Base-by-base conservation (phyloP, 2,329 filamentous ascomycete species). In the Lomentospora prolificans region DNA sequence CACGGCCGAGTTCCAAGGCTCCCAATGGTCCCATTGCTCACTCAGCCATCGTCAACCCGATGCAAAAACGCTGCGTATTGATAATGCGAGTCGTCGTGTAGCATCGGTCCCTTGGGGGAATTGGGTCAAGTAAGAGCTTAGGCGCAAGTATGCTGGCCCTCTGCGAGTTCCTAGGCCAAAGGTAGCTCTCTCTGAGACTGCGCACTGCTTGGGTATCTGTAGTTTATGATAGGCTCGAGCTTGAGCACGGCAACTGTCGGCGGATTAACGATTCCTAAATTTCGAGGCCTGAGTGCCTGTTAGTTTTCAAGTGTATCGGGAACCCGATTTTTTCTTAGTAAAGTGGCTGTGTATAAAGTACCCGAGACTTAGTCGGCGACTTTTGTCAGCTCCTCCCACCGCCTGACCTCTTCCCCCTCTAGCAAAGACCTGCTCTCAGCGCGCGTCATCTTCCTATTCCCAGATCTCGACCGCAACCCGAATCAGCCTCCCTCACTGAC, bases 321-420 rank as follows among this genome's bases (percentile, higher is more conserved):
- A 41, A 41, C 36, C 3, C 14, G 3, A 3, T 41, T 17, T 3
- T 19, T 12, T 14, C 36, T 17, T 41, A 17, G 14, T 19, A 8
- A 14, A 41, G 36, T 6, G 10, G n/a, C 6, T 19, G 12, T 1
- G 3, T 14, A 12, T 9, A 8, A 3, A 22, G 44, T 48, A 48
- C 6, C 44, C 17, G 44, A 25, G 22, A 48, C 44, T 48, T 48
- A 25, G 17, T 10, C 44, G 22, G 17, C 44, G 9, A 22, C 22
- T 25, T 48, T 48, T 48, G 44, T 48, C 44, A 48, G 44, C 44
- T 48, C 44, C 44, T 24, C 17, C 44, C 19, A 48, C 44, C 44
- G 17, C 44, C 17, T 48, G 44, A 22, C 22, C 44, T 48, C 44
- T 48, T 17, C 44, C 44, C 44, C 44, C 44, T 48, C 44, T 22